These are phyloP conservation scores for Penicillium nordicum DNA, from an alignment of 2,329 filamentous ascomycete species.

Conservation along the genomic window DNA sequence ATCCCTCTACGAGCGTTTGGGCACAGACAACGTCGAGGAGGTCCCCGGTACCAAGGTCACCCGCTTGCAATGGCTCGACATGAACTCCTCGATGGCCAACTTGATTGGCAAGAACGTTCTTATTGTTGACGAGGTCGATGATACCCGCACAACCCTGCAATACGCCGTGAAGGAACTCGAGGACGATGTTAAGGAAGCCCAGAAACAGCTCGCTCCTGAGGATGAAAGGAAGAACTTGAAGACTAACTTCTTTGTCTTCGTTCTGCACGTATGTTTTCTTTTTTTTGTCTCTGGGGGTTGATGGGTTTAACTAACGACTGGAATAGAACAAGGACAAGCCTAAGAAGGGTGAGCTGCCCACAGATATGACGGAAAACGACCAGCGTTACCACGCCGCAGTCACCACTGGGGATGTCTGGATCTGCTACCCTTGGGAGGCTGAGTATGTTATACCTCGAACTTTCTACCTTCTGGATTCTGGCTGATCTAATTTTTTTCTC, in stretches of 20 bases:
- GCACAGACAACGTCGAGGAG: conserved; percentile 55
- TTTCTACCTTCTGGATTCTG: background rate
- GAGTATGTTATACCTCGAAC: conserved; percentile 48
- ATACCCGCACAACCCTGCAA: conserved; percentile 89
- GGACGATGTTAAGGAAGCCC: conserved; percentile 86
- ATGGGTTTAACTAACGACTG: conserved; percentile 5
- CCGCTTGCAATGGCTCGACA: conserved; percentile 95
- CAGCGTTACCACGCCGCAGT: conserved; percentile 75
- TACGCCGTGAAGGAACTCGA: conserved; percentile 89
- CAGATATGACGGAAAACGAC: conserved; percentile 68
- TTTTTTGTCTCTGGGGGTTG: background rate
- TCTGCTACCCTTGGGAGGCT: conserved; percentile 98
- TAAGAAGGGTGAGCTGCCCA: conserved; percentile 84
- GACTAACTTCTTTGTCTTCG: conserved; percentile 92
- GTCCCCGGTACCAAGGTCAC: conserved; percentile 88
- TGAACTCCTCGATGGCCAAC: conserved; percentile 81
- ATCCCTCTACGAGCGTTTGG: conserved; percentile 88
- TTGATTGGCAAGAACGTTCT: conserved; percentile 86
- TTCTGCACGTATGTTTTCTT: conserved; percentile 70
- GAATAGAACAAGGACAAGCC: conserved; percentile 88
- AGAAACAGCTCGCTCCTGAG: conserved; percentile 66
- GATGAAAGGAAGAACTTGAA: conserved; percentile 69
- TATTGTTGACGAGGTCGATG: conserved; percentile 94
- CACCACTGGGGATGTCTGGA: conserved; percentile 94
- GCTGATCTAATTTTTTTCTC: conserved; percentile 21